Percentiles rank a stretch among this genome's conserved stretches.
Evolutionary conservation across 2,329 filamentous ascomycete species (phyloP).

Genomic region (Pyricularia sp.): DNA sequence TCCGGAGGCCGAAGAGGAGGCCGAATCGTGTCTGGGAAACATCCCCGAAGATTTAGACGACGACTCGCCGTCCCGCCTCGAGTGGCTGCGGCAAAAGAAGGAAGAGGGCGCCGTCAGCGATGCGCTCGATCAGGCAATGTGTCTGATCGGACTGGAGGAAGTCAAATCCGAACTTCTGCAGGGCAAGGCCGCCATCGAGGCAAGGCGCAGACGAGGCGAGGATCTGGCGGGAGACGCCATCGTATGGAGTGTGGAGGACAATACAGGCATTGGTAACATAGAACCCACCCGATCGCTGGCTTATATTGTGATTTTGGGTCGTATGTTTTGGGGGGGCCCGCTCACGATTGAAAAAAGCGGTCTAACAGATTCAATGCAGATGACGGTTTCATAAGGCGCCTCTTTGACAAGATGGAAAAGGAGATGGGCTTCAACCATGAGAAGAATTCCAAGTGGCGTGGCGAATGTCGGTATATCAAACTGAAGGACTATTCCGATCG

Average conservation of each 20-base stretch:
- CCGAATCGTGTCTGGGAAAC: not conserved
- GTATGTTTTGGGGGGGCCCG: no score
- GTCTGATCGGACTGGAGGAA: constrained; percentile 60
- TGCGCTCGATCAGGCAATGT: constrained; percentile 55
- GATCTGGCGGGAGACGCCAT: not conserved
- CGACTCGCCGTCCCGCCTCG: not conserved
- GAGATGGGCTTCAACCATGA: not conserved
- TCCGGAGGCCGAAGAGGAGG: not conserved
- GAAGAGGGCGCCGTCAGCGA: constrained; percentile 38
- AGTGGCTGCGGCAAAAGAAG: constrained; percentile 28
- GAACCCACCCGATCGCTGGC: not conserved
- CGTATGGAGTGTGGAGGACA: not conserved
- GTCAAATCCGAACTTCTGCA: constrained; percentile 56
- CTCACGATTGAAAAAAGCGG: not conserved
- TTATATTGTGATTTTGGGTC: not conserved
- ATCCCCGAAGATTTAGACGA: not conserved
- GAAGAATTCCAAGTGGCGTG: not conserved
- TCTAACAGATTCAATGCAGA: not conserved
- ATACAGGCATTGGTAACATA: not conserved
- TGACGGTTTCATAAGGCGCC: not conserved
- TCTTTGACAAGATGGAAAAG: not conserved
- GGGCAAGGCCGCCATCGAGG: constrained; percentile 57
- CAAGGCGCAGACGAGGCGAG: constrained; percentile 41
- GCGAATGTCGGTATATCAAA: not conserved
- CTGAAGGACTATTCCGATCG: not conserved